Percentiles rank a stretch among this genome's conserved stretches.
phyloP scores from a whole-genome alignment of 192 early-diverging fungal species.

The Coemansia reversa region DNA sequence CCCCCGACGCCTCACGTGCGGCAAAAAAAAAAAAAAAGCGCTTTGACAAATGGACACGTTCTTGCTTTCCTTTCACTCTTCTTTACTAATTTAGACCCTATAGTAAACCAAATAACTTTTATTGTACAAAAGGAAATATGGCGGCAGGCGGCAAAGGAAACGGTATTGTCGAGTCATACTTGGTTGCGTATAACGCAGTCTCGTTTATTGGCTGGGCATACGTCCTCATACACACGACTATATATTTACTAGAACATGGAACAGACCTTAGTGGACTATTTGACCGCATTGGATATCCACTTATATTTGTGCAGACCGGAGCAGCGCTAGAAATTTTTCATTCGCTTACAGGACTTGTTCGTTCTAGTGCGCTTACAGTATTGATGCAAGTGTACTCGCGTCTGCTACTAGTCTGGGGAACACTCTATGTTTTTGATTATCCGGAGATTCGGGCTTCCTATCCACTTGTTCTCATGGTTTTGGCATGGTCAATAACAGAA shows the following conservation, averaged over 20 bases:
- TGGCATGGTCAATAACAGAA: constrained; percentile 93
- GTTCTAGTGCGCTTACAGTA: constrained; percentile 76
- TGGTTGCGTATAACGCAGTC: constrained; percentile 81
- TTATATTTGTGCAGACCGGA: constrained; percentile 76
- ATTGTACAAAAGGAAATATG: too few species aligned
- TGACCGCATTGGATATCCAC: constrained; percentile 59
- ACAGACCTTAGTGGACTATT: constrained; percentile 63
- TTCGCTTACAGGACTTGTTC: constrained; percentile 69
- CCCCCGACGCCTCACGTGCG: too few species aligned
- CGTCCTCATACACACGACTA: constrained; percentile 60
- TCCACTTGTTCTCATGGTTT: constrained; percentile 76
- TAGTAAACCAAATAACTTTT: too few species aligned
- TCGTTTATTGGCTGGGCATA: constrained; percentile 84
- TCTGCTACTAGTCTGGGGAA: constrained; percentile 80
- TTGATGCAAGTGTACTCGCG: constrained; percentile 86
- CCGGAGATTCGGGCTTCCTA: constrained; percentile 68
- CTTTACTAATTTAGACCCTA: too few species aligned
- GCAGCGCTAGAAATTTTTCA: constrained; percentile 79
- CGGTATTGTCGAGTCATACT: constrained; percentile 57
- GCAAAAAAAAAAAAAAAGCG: too few species aligned
- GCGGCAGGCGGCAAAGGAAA: constrained; percentile 16
- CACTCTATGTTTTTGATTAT: constrained; percentile 66
- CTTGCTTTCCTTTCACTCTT: too few species aligned
- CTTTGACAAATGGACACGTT: too few species aligned
- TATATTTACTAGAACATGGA: constrained; percentile 57